phyloP scores from a whole-genome alignment of 495 filamentous ascomycete species.

The Xylaria curta region DNA sequence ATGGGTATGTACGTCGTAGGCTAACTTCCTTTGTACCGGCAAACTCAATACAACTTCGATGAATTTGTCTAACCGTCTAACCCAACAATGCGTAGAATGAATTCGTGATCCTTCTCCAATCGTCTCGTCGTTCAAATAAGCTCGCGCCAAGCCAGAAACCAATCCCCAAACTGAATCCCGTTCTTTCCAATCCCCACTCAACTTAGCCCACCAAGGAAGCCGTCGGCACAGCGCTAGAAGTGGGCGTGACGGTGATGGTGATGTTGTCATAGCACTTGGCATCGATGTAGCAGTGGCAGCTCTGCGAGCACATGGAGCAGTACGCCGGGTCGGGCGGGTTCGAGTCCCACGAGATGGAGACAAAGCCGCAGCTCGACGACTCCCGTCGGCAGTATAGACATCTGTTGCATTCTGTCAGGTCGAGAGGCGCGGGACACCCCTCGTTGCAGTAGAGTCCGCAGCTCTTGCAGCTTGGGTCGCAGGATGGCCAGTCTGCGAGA shows the following conservation, averaged over 20 bases:
- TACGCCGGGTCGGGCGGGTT: slow-evolving; percentile 29
- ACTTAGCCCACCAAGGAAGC: background rate
- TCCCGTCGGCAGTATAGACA: slow-evolving; percentile 39
- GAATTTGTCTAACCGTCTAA: background rate
- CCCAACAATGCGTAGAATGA: background rate
- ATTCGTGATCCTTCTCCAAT: background rate
- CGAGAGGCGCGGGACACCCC: slow-evolving; percentile 26
- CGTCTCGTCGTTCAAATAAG: slow-evolving; percentile 1
- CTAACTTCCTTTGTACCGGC: background rate
- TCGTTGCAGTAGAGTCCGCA: slow-evolving; percentile 29
- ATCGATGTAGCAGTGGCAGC: slow-evolving; percentile 34
- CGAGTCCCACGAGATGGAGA: slow-evolving; percentile 23
- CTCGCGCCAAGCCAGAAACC: background rate
- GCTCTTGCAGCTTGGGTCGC: background rate
- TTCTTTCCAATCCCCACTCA: background rate
- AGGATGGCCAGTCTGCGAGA: background rate
- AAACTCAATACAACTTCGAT: background rate
- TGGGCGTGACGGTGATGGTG: slow-evolving; percentile 22
- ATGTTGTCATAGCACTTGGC: slow-evolving; percentile 31
- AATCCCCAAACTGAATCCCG: no score
- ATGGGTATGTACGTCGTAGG: background rate
- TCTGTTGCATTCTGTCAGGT: slow-evolving; percentile 23
- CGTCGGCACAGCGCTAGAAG: slow-evolving; percentile 17
- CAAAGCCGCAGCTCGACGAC: slow-evolving; percentile 32
- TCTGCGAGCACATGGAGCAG: slow-evolving; percentile 27